Conservation (phyloP, 352 stramenopile genomes). For the Phytophthora constricta region DNA sequence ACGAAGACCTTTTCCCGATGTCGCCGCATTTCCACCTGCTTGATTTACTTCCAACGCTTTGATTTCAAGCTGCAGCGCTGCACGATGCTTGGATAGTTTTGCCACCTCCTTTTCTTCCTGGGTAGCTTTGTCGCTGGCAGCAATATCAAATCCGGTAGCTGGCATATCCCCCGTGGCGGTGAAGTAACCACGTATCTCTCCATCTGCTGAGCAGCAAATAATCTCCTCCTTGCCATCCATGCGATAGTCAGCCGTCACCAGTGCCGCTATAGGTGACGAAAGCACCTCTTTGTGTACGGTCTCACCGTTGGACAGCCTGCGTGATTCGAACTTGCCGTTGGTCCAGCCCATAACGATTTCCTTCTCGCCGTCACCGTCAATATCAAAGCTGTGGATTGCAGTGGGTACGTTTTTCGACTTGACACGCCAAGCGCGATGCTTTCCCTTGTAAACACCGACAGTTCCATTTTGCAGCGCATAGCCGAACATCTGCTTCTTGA, state of each 20-base stretch:
- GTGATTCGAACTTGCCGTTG: conserved; percentile 89
- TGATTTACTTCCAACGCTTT: conserved; percentile 71
- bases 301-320: conserved; percentile 78
- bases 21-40: conserved; percentile 12
- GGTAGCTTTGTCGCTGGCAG: conserved; percentile 46
- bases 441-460: conserved; percentile 92
- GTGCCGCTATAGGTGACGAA: conserved; percentile 57
- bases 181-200: conserved; percentile 81
- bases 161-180: conserved; percentile 55
- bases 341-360: conserved; percentile 92
- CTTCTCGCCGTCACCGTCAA: conserved; percentile 90
- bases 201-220: conserved; percentile 85
- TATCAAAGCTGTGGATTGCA: conserved; percentile 88
- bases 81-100: conserved; percentile 85
- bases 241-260: conserved; percentile 88
- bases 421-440: conserved; percentile 89
- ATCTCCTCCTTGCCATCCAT: conserved; percentile 90
- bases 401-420: conserved; percentile 91
- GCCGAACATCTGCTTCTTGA: conserved; percentile 79
- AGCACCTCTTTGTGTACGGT: conserved; percentile 88
- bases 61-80: conserved; percentile 77
- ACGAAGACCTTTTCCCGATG: conserved; percentile 48
- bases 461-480: conserved; percentile 93
- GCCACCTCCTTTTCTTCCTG: conserved; percentile 80
- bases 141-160: conserved; percentile 20